Base-by-base conservation (phyloP, 495 filamentous ascomycete genomes). In the Penicillium simplicissimum region DNA sequence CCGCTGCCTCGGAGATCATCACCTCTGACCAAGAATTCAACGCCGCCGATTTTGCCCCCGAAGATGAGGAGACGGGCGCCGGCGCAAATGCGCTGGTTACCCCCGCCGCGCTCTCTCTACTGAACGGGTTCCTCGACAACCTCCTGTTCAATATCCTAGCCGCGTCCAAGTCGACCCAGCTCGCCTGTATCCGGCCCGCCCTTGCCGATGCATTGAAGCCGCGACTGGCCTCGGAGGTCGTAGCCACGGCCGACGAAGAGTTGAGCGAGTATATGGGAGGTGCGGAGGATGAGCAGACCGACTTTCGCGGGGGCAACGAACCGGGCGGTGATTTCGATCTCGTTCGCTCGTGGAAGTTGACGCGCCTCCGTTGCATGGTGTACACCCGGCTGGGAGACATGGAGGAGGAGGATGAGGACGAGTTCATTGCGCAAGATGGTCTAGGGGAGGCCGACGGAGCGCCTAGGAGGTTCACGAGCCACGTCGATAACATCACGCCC, bases 381-480 rank as follows among this genome's bases (percentile, higher is more conserved):
- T 98, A 98, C 71, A 98, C 92, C 8, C 92, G 93, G 11, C 78
- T 99, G 14, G 96, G 96, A 25, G 95, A 99, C 67, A 86, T 99
- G 84, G 96, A 99, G 73, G 93, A 97, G 76, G 92, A 97, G 66
- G 96, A 98, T 55, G 95, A 98, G 71, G 92, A 97, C 68, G 86
- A 85, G 63, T 91, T 87, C 64, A 89, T 92, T 66, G 82, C 88
- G 49, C 82, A 88, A 64, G 90, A 93, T 36, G 82, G 87, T 43
- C 80, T 90, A 6, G 81, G 85, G 11, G 81, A 85, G 38, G 60
- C 78, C 64, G 59, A 78, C 66, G 74, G 74, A 21, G 71, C 67
- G 33, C 78, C 81, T 34, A 82, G 81, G 38, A 83, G 87, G 48
- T 82, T 87, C 43, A 77, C 82, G 8, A 77, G 79, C 60, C 76